Evolutionary conservation across 2,329 filamentous ascomycete genomes (phyloP).

Genomic region (Ascochyta lentis): DNA sequence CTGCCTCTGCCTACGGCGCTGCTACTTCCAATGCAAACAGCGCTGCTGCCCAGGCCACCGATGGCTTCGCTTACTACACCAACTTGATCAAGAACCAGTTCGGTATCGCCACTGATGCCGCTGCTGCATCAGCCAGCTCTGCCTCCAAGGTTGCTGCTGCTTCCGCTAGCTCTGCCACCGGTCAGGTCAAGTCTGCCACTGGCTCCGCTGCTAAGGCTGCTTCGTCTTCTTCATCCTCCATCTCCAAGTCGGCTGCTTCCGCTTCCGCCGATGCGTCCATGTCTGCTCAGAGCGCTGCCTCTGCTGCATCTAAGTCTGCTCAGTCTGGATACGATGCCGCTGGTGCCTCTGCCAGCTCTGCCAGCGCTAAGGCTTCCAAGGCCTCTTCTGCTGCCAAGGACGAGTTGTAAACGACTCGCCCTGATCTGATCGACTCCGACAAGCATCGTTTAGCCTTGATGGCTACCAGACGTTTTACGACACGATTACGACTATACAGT

Average conservation of each 20-base stretch:
- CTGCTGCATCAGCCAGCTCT: slow-evolving; percentile 29
- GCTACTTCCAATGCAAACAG: slow-evolving; percentile 68
- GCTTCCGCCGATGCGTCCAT: slow-evolving; percentile 41
- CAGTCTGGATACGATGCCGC: slow-evolving; percentile 43
- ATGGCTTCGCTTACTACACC: slow-evolving; percentile 40
- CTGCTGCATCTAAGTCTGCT: slow-evolving; percentile 43
- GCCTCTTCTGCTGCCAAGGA: slow-evolving; percentile 41
- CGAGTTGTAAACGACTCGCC: slow-evolving; percentile 51
- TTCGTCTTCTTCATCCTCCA: slow-evolving; percentile 41
- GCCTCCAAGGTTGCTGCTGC: slow-evolving; percentile 33
- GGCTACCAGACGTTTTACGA: slow-evolving; percentile 24
- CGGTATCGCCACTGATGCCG: slow-evolving; percentile 49
- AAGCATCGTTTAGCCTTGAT: slow-evolving; percentile 23
- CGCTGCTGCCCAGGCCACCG: slow-evolving; percentile 75
- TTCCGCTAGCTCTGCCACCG: slow-evolving; percentile 29
- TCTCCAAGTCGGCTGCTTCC: slow-evolving; percentile 44
- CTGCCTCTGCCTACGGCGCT: slow-evolving; percentile 45
- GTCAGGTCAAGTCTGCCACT: slow-evolving; percentile 36
- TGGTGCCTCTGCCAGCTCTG: slow-evolving; percentile 35
- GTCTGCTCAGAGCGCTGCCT: slow-evolving; percentile 42
- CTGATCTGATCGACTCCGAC: slow-evolving; percentile 2
- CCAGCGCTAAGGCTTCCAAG: slow-evolving; percentile 35
- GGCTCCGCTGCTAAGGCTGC: slow-evolving; percentile 36
- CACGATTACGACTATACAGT: slow-evolving; percentile 32
- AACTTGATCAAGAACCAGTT: slow-evolving; percentile 53